A percentile compares a stretch with the other conserved stretches of the same genome.
Evolutionary conservation across 805 yeast genomes (phyloP).

Genomic region (Sungouiozyma intestinalis): DNA sequence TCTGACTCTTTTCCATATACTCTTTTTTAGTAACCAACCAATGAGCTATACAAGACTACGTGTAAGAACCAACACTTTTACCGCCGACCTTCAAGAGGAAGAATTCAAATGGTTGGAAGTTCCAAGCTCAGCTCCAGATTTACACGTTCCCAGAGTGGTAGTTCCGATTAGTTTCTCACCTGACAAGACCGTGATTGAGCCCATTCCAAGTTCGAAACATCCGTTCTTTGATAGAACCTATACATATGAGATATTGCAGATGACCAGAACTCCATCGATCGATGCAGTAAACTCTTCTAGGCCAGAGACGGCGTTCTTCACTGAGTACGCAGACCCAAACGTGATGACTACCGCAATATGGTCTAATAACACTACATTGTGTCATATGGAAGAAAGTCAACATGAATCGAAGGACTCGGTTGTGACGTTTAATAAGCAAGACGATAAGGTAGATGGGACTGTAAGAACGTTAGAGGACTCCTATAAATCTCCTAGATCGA

Average conservation of each 20-base stretch:
- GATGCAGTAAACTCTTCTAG: neutral
- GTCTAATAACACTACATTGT: neutral
- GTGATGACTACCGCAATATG: slow-evolving; percentile 13
- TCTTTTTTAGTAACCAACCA: neutral
- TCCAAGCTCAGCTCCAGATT: neutral
- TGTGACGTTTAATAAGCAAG: neutral
- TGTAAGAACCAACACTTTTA: neutral
- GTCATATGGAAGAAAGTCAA: neutral
- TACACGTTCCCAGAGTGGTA: neutral
- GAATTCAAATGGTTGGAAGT: neutral
- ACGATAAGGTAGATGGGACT: slow-evolving; percentile 14
- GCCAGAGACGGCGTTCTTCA: slow-evolving; percentile 9
- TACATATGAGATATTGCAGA: neutral
- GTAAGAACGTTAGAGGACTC: slow-evolving; percentile 11
- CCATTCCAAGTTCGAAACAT: neutral
- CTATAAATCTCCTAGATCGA: too few species aligned
- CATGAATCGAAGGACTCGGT: neutral
- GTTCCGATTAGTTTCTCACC: neutral
- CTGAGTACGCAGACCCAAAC: slow-evolving; percentile 22
- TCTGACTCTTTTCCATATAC: neutral
- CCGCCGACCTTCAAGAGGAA: neutral
- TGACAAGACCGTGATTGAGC: neutral
- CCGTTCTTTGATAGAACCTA: neutral
- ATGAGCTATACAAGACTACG: neutral
- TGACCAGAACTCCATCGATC: neutral